These are phyloP conservation scores for Chytriomyces hyalinus DNA, from an alignment of 192 early-diverging fungal species.

Conservation along the genomic window DNA sequence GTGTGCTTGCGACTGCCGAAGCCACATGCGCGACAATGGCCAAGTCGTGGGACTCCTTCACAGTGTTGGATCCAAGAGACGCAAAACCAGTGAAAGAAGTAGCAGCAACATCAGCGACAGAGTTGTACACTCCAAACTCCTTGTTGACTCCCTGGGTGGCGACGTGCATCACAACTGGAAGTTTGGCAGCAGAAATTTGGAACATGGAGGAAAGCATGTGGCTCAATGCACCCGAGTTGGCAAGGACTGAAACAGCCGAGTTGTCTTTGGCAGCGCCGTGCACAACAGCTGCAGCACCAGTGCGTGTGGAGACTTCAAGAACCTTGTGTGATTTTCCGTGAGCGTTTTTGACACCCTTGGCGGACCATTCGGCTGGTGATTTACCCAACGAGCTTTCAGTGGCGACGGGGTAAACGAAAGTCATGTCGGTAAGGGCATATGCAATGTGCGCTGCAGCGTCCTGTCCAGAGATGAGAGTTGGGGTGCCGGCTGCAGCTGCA, in stretches of 20 bases:
- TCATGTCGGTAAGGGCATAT: conserved; percentile 77
- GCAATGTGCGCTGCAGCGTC: conserved; percentile 76
- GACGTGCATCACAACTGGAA: conserved; percentile 83
- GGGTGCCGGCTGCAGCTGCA: conserved; percentile 11
- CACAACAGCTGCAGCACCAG: conserved; percentile 77
- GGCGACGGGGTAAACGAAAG: conserved; percentile 82
- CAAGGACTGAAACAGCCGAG: conserved; percentile 60
- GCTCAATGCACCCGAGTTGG: conserved; percentile 76
- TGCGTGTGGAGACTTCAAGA: conserved; percentile 76
- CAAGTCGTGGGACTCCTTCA: conserved; percentile 90
- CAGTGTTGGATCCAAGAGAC: conserved; percentile 73
- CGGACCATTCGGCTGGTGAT: conserved; percentile 68
- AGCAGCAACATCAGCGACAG: conserved; percentile 74
- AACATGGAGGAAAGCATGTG: conserved; percentile 86
- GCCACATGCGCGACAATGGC: conserved; percentile 83
- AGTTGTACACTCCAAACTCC: conserved; percentile 60
- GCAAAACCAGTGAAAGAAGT: conserved; percentile 81
- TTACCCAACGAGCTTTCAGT: conserved; percentile 69
- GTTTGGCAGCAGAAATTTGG: conserved; percentile 63
- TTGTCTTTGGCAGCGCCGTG: conserved; percentile 71
- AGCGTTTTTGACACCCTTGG: conserved; percentile 70
- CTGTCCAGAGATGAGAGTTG: conserved; percentile 57
- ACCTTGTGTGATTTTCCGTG: conserved; percentile 71
- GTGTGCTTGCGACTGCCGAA: conserved; percentile 61
- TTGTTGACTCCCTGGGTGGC: conserved; percentile 70